phyloP scores from a whole-genome alignment of 208 protist species.

The Naegleria lovaniensis region DNA sequence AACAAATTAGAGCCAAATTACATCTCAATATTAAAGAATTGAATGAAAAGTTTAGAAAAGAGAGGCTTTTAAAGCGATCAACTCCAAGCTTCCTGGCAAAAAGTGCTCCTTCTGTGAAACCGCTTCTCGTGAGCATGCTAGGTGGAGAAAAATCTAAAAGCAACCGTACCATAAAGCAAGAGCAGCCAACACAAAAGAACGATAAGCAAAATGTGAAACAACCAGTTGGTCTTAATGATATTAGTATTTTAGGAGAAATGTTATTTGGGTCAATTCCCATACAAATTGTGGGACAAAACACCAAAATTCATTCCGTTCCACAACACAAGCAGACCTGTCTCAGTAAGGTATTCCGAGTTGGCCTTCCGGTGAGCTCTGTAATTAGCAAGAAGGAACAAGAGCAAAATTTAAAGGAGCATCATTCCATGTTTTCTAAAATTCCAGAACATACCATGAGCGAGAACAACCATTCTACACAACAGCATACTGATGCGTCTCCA shows the following conservation, averaged over 20 bases:
- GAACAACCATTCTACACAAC: neutral
- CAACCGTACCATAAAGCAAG: neutral
- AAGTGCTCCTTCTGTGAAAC: neutral
- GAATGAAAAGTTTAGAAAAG: neutral
- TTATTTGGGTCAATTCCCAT: conserved; percentile 17
- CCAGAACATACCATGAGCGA: neutral
- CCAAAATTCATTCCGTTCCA: conserved; percentile 14
- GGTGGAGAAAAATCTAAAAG: neutral
- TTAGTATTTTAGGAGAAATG: conserved; percentile 6
- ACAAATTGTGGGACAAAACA: conserved; percentile 17
- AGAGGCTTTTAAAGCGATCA: neutral
- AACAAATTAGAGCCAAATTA: neutral
- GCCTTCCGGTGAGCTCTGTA: neutral
- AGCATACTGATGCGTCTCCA: neutral
- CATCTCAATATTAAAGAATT: neutral
- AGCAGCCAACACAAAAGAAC: neutral
- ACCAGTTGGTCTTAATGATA: conserved; percentile 14
- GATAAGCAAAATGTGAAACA: neutral
- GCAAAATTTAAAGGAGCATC: neutral
- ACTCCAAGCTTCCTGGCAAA: neutral
- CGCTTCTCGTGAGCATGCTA: neutral
- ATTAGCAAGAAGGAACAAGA: neutral
- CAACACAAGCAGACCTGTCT: neutral
- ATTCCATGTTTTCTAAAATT: neutral
- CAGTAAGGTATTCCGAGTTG: conserved; percentile 12